Evolutionary conservation across 345 rosid species (phyloP).

Genomic region (Gynandropsis gynandra): DNA sequence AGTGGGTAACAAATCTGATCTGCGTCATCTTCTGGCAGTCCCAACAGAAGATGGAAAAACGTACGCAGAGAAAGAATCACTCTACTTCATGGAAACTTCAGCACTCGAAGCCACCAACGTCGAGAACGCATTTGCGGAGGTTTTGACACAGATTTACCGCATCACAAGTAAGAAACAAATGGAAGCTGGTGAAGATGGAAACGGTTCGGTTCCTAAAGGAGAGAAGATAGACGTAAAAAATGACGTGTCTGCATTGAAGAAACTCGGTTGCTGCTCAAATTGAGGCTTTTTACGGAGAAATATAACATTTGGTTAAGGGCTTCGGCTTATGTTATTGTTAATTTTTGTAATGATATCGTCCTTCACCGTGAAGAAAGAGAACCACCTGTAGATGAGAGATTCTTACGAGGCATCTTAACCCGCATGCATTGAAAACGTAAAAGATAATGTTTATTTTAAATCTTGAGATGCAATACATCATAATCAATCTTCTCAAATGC

Average conservation of each 20-base stretch:
- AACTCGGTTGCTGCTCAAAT: conserved; percentile 35
- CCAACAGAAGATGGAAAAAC: conserved; percentile 36
- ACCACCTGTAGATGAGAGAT: no score
- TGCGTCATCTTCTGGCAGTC: conserved; percentile 40
- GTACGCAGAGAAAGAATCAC: conserved; percentile 37
- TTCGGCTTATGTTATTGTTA: no score
- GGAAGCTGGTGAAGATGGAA: conserved; percentile 24
- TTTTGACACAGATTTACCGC: conserved; percentile 37
- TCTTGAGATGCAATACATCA: no score
- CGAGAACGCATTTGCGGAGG: conserved; percentile 42
- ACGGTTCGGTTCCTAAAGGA: conserved; percentile 29
- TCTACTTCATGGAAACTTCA: conserved; percentile 40
- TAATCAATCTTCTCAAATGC: no score
- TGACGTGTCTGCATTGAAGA: conserved; percentile 41
- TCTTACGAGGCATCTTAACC: no score
- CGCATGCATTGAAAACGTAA: no score
- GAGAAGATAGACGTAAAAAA: conserved; percentile 35
- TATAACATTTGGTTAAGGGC: background rate
- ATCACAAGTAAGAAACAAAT: conserved; percentile 34
- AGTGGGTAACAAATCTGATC: conserved; percentile 43
- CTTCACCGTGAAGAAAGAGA: no score
- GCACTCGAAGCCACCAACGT: conserved; percentile 40
- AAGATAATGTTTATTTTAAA: no score
- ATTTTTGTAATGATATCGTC: no score
- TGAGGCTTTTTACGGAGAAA: background rate